Evolutionary conservation across 2,329 filamentous ascomycete species (phyloP), one percentile per base, ranked within the genome.

Genomic region (Pseudogymnoascus verrucosus): DNA sequence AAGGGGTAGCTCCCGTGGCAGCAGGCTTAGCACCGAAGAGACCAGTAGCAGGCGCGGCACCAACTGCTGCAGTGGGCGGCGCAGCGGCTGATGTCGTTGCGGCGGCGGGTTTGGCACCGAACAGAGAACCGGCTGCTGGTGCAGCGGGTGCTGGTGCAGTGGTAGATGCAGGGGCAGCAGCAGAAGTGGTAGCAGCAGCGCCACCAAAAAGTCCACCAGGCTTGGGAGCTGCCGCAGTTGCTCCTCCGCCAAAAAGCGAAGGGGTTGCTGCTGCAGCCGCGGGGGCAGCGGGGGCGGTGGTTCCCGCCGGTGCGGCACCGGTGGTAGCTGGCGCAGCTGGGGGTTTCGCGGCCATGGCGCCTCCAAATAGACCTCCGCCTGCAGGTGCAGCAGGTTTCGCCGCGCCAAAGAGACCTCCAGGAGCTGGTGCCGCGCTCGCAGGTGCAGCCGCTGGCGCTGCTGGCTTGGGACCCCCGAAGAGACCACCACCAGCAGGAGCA

Each of bases 21-120:
- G 72, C 59, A 39, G 69, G 62, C 61, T 70, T 70, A 11, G 68
- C 64, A 34, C 74, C 71, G 65, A 78, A 77, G 26, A 76, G 68
- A 62, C 69, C 60, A 57, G 66, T 57, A 57, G 65, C 21, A 60
- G 57, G 57, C 23, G 34, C 62, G 10, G 59, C 51, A 23, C 19
- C 10, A 26, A 19, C 26, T n/a, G 44, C 23, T 10, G 44, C 23
- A 21, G 65, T 14, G 64, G 28, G 36, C 64, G 61, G 11, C 23
- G 59, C 54, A 8, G 65, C 42, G 31, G 64, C 11, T 23, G 72
- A 69, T 21, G 74, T 65, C 11, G 74, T 66, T 26, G 66, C 69
- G 57, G 64, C 65, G 23, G 63, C 60, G 61, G 37, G 64, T 57
- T 63, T 65, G 16, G 64, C 28, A 10, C 69, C 67, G 63, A 71